Evolutionary conservation across 202 grass and related monocot genomes (phyloP), one percentile per base, ranked within the genome.

Genomic region (Miscanthus sacchariflorus): DNA sequence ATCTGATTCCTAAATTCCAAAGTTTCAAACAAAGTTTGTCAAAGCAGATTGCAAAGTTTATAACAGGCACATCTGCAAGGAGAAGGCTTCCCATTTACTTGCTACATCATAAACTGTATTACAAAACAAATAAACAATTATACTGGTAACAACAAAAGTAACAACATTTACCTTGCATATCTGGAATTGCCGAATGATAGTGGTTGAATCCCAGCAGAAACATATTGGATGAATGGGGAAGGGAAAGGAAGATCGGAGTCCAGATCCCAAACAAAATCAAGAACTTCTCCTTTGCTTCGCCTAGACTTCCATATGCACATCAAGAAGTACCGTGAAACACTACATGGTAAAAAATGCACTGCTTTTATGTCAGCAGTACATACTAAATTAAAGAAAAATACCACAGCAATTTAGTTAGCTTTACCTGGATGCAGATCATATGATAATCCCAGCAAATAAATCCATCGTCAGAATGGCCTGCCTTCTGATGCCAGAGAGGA

Each of bases 381-480:
- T 40, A 79, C 6, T 38, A 80, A 79, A 48, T 19, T 12, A 70
- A 54, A 68, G 27, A 9, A 40, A 80, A 84, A 27, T 84, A 58
- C 0, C 28, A 81, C 11, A 21, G 1, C 72, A 24, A 39, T 67
- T 65, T 36, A 18, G 67, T 83, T 70, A 50, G 48, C 21, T 87
- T 88, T 90, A 98, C 94, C 94, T 96, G 92, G 68, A 95, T 81
- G 46, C 96, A 98, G 27, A 96, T 96, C 43, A 95, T 94, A 89
- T 98, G 96, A 90, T 98, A 96, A 88, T 98, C 96, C 94, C 96
- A 98, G 69, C 91, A 36, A 72, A 96, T 90, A 85, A 96, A 87
- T 43, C 91, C 94, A 54, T 93, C 89, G 42, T 74, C 72, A 87
- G 24, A 78, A 79, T 74, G 66, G 73, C 96, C 93, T 74, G 90